These are phyloP conservation scores for Warburgia ugandensis DNA, from an alignment of 164 flowering plant genomes.

Conservation along the genomic window DNA sequence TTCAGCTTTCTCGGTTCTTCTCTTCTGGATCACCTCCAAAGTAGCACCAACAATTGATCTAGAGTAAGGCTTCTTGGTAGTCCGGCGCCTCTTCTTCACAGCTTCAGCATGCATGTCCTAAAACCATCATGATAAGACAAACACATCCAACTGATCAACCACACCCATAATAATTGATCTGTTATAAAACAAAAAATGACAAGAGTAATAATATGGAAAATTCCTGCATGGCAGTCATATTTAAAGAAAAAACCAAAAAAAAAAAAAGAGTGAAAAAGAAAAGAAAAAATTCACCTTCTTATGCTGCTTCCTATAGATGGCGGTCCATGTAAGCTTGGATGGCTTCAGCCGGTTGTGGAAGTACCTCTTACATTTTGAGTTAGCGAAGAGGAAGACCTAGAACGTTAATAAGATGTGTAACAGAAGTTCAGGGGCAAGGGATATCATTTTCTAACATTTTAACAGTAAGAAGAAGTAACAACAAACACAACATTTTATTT, in stretches of 20 bases:
- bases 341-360: constrained; percentile 83
- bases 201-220: no score
- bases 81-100: constrained; percentile 40
- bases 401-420: no score
- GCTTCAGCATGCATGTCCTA: constrained; percentile 42
- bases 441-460: no score
- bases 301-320: constrained; percentile 57
- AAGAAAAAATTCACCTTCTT: constrained; percentile 36
- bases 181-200: no score
- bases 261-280: neutral
- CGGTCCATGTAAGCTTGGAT: constrained; percentile 71
- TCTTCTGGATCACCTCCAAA: constrained; percentile 45
- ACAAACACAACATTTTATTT: neutral
- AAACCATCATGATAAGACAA: neutral
- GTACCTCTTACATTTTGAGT: constrained; percentile 83
- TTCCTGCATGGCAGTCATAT: neutral
- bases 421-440: no score
- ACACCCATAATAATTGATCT: no score
- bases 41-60: constrained; percentile 49
- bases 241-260: neutral
- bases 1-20: constrained; percentile 41
- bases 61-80: constrained; percentile 42
- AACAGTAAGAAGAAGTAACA: neutral
- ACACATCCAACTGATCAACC: constrained; percentile 1
- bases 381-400: constrained; percentile 50